A percentile compares a stretch with the other conserved stretches of the same genome.
Evolutionary conservation across 345 rosid genomes (phyloP).

Genomic region (Eucalyptus marginata): DNA sequence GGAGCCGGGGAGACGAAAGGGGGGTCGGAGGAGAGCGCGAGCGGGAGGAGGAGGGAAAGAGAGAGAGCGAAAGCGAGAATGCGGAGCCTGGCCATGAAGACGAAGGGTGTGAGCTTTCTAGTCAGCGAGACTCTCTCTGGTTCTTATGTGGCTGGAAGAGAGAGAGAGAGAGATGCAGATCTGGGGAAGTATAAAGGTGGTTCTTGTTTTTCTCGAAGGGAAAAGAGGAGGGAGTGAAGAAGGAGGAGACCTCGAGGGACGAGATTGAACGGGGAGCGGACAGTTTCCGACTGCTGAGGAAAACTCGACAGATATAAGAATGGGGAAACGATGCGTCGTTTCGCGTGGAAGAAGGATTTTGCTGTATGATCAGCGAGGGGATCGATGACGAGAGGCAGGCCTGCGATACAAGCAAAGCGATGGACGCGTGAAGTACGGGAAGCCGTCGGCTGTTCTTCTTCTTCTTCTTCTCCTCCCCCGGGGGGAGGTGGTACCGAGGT

Average conservation of each 20-base stretch:
- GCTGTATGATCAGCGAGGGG: not conserved
- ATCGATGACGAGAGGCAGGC: not conserved
- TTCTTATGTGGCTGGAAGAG: not conserved
- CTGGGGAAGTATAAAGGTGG: not conserved
- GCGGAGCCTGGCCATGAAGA: not conserved
- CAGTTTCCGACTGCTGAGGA: not conserved
- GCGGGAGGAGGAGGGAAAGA: not conserved
- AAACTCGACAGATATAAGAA: not conserved
- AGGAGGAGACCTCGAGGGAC: not conserved
- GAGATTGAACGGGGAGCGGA: not conserved
- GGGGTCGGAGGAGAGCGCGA: not conserved
- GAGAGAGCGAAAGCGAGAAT: not conserved
- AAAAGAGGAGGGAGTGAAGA: not conserved
- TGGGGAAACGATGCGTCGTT: not conserved
- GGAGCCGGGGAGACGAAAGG: conserved; percentile 9
- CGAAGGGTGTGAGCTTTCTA: not conserved
- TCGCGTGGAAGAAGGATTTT: not conserved
- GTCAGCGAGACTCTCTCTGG: not conserved
- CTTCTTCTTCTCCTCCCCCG: not conserved
- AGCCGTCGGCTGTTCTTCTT: not conserved
- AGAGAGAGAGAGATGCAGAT: conserved; percentile 3
- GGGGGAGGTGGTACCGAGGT: not conserved
- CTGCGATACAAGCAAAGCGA: not conserved
- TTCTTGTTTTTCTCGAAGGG: not conserved
- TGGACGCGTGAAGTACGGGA: not conserved